Conservation (phyloP, 805 yeast genomes). For the Aciculoconidium aculeatum region DNA sequence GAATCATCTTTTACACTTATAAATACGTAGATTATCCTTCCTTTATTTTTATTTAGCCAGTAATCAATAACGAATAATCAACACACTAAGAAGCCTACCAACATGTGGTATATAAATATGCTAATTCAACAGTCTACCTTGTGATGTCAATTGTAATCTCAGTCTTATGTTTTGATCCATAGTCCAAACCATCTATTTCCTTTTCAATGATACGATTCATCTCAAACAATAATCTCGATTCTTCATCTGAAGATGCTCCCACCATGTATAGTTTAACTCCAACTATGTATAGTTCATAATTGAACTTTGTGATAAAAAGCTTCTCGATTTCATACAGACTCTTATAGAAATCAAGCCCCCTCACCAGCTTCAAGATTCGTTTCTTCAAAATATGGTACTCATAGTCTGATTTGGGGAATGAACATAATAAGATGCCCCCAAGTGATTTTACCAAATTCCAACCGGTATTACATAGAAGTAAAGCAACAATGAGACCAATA, state of each 20-base stretch:
- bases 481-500: conserved; percentile 41
- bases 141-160: conserved; percentile 40
- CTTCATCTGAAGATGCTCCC: conserved; percentile 73
- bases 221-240: conserved; percentile 48
- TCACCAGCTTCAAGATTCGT: conserved; percentile 41
- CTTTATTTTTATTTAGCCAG: not conserved
- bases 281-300: conserved; percentile 53
- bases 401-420: conserved; percentile 43
- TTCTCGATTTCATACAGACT: conserved; percentile 41
- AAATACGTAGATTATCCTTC: not conserved
- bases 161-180: conserved; percentile 15
- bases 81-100: too few species aligned
- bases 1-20: not conserved
- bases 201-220: conserved; percentile 37
- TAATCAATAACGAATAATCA: too few species aligned
- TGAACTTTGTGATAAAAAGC: conserved; percentile 56
- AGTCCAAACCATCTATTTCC: conserved; percentile 21
- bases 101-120: too few species aligned
- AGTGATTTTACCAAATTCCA: conserved; percentile 47
- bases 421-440: conserved; percentile 47
- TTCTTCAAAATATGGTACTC: conserved; percentile 32
- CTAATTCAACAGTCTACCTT: too few species aligned
- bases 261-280: conserved; percentile 51
- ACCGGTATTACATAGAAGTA: conserved; percentile 42
- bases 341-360: conserved; percentile 46